These are phyloP conservation scores for Mucor irregularis DNA, from an alignment of 371 early-diverging fungal genomes.

Conservation along the genomic window DNA sequence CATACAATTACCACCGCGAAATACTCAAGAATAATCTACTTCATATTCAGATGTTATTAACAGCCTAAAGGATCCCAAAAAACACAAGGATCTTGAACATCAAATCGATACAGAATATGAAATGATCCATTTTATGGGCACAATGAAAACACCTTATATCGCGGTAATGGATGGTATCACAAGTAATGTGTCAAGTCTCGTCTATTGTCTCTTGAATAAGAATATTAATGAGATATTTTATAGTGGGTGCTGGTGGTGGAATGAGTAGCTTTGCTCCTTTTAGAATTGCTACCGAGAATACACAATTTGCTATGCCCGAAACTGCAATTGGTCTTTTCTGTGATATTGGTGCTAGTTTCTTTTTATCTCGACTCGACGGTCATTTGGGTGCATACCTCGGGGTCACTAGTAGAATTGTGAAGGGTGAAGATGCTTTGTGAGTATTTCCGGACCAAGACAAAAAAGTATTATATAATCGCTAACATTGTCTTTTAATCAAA, in stretches of 20 bases:
- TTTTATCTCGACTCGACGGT: constrained; percentile 89
- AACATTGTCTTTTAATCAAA: background rate
- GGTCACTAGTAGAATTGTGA: constrained; percentile 78
- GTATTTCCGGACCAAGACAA: no score
- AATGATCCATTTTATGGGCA: constrained; percentile 14
- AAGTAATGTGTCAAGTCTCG: no score
- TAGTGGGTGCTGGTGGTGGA: constrained; percentile 98
- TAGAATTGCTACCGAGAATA: constrained; percentile 93
- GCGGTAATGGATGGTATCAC: constrained; percentile 92
- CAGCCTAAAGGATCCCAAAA: background rate
- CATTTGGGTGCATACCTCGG: constrained; percentile 89
- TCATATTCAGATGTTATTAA: constrained; percentile 9
- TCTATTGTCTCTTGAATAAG: no score
- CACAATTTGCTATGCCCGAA: constrained; percentile 94
- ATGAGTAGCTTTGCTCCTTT: constrained; percentile 91
- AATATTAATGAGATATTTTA: background rate
- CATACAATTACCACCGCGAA: no score
- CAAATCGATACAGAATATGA: constrained; percentile 56
- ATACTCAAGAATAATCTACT: background rate
- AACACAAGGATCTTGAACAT: background rate
- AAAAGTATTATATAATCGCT: background rate
- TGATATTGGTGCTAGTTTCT: constrained; percentile 94
- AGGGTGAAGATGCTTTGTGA: constrained; percentile 83
- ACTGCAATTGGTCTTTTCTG: constrained; percentile 92
- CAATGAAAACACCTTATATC: constrained; percentile 83